Conservation (phyloP, 768 basidiomycete genomes). For the Suillus spraguei region DNA sequence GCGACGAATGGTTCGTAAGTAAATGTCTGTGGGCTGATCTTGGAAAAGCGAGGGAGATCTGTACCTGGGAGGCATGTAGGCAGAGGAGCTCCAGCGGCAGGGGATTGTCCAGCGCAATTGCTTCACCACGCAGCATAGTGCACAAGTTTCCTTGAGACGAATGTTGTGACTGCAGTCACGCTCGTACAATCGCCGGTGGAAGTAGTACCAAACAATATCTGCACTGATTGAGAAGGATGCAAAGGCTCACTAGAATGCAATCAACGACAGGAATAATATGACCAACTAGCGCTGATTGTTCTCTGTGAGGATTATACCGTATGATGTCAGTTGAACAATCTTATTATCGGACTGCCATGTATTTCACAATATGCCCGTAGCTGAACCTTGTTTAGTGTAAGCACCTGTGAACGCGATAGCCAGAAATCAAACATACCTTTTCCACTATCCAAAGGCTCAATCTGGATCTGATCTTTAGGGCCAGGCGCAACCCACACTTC, state of each 20-base stretch:
- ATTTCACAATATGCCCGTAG: constrained; percentile 33
- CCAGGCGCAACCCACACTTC: constrained; percentile 75
- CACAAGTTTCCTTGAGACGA: constrained; percentile 54
- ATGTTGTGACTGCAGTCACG: constrained; percentile 47
- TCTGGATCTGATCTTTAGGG: constrained; percentile 64
- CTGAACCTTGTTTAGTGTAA: constrained; percentile 14
- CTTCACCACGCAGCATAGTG: constrained; percentile 50
- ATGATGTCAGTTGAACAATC: constrained; percentile 48
- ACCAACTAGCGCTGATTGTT: constrained; percentile 73
- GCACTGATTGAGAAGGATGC: constrained; percentile 51
- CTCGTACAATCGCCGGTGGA: constrained; percentile 40
- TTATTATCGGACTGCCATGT: constrained; percentile 54
- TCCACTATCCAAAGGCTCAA: constrained; percentile 32
- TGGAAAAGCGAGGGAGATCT: constrained; percentile 11
- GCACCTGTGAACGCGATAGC: not conserved
- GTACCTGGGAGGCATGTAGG: constrained; percentile 49
- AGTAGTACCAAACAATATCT: constrained; percentile 44
- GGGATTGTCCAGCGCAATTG: constrained; percentile 42
- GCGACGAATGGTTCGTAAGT: constrained; percentile 23
- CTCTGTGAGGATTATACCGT: constrained; percentile 42
- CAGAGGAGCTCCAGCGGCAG: constrained; percentile 58
- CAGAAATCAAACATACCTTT: constrained; percentile 20
- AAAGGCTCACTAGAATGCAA: constrained; percentile 41
- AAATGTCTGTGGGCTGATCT: constrained; percentile 4
- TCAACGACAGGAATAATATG: constrained; percentile 33